Conservation (phyloP, 1,139 yeast genomes). For the Pichia sp. region DNA sequence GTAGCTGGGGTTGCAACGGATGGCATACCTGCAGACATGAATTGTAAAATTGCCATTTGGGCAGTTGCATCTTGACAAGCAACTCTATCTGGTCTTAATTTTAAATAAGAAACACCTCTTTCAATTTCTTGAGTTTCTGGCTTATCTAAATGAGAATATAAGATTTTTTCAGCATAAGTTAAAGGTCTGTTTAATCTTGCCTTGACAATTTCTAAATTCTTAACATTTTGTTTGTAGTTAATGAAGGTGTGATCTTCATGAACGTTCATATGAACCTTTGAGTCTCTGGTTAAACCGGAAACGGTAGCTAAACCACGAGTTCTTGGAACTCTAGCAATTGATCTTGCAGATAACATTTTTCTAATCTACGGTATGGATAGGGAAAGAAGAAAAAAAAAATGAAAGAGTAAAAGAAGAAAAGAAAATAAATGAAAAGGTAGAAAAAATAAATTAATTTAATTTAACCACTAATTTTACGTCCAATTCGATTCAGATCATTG, state of each 20-base stretch:
- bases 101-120: constrained; percentile 94
- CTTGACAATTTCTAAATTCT: constrained; percentile 82
- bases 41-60: constrained; percentile 98
- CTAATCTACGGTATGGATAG: too few species aligned
- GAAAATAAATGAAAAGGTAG: not conserved
- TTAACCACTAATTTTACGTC: not conserved
- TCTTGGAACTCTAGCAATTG: constrained; percentile 23
- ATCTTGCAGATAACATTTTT: constrained; percentile 28
- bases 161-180: constrained; percentile 94
- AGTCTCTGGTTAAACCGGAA: constrained; percentile 71
- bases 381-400: not conserved
- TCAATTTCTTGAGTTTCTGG: constrained; percentile 93
- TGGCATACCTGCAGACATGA: constrained; percentile 96
- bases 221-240: constrained; percentile 71
- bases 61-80: constrained; percentile 99
- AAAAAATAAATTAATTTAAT: too few species aligned
- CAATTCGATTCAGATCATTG: not conserved
- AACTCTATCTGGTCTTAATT: constrained; percentile 98
- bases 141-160: constrained; percentile 93
- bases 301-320: constrained; percentile 74
- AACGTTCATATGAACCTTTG: constrained; percentile 87
- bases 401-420: not conserved
- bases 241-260: constrained; percentile 82
- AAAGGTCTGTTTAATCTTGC: constrained; percentile 86
- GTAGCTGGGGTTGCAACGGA: constrained; percentile 94